A percentile compares a stretch with the other conserved stretches of the same genome.
phyloP scores from a whole-genome alignment of 1,284 basidiomycete genomes.

The Cystobasidium slooffiae region DNA sequence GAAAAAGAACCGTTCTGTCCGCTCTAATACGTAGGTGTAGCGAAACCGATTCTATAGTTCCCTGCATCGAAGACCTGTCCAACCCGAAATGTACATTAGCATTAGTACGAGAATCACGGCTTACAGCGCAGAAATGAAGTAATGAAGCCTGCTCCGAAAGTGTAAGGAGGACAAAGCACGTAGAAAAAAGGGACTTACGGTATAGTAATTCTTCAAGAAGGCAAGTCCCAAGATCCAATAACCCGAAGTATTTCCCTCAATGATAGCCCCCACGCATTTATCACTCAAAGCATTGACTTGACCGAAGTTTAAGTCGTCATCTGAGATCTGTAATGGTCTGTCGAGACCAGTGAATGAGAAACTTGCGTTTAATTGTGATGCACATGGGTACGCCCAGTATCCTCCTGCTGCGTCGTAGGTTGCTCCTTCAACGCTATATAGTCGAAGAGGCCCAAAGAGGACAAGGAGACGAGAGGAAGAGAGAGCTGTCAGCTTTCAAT shows the following conservation, averaged over 20 bases:
- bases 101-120: not conserved
- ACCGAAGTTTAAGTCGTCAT: conserved; percentile 37
- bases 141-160: too few relatives aligned
- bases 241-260: conserved; percentile 24
- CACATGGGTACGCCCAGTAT: conserved; percentile 35
- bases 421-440: conserved; percentile 12
- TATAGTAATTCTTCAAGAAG: conserved; percentile 40
- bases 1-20: not conserved
- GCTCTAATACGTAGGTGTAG: conserved; percentile 21
- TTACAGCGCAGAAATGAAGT: too few relatives aligned
- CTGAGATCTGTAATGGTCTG: conserved; percentile 5
- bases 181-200: not conserved
- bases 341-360: conserved; percentile 13
- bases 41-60: conserved; percentile 33
- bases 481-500: not conserved
- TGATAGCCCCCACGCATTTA: conserved; percentile 35
- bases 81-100: too few relatives aligned
- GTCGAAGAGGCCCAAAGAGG: not conserved
- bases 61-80: conserved; percentile 34
- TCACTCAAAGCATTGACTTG: conserved; percentile 29
- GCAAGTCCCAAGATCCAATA: conserved; percentile 34
- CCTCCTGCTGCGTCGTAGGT: conserved; percentile 15
- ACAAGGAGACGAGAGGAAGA: not conserved
- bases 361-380: conserved; percentile 10
- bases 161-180: too few relatives aligned